Evolutionary conservation across 352 stramenopile genomes (phyloP).

Genomic region (Globisporangium middletonii): DNA sequence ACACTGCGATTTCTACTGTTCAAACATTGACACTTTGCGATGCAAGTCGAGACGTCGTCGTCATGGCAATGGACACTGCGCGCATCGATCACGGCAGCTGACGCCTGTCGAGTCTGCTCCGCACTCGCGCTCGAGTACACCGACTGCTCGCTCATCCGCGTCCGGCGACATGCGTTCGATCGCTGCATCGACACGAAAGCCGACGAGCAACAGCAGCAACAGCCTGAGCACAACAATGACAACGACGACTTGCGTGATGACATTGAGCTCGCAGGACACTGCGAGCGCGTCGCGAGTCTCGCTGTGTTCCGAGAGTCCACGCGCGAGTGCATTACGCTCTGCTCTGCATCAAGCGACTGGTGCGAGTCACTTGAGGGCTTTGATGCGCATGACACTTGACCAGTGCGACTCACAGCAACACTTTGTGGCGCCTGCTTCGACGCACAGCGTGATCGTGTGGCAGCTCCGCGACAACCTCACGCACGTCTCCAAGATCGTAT

Average conservation of each 20-base stretch:
- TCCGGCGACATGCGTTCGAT: conserved; percentile 13
- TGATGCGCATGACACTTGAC: background rate
- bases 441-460: conserved; percentile 58
- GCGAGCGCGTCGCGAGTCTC: conserved; percentile 34
- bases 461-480: conserved; percentile 23
- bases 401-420: background rate
- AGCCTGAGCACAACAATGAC: conserved; percentile 15
- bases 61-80: conserved; percentile 41
- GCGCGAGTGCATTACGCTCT: conserved; percentile 21
- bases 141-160: conserved; percentile 41
- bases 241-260: conserved; percentile 9
- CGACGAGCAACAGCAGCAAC: conserved; percentile 6
- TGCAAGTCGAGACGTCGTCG: conserved; percentile 31
- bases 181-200: background rate
- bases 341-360: conserved; percentile 64
- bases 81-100: conserved; percentile 30
- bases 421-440: background rate
- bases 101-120: conserved; percentile 26
- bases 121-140: conserved; percentile 43
- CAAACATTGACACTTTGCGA: background rate
- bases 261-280: conserved; percentile 49
- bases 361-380: conserved; percentile 8
- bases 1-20: background rate
- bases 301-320: conserved; percentile 17
- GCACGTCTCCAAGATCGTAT: conserved; percentile 26